These are phyloP conservation scores for Forsythia viridissima DNA, from an alignment of 257 asterid genomes.

Conservation along the genomic window DNA sequence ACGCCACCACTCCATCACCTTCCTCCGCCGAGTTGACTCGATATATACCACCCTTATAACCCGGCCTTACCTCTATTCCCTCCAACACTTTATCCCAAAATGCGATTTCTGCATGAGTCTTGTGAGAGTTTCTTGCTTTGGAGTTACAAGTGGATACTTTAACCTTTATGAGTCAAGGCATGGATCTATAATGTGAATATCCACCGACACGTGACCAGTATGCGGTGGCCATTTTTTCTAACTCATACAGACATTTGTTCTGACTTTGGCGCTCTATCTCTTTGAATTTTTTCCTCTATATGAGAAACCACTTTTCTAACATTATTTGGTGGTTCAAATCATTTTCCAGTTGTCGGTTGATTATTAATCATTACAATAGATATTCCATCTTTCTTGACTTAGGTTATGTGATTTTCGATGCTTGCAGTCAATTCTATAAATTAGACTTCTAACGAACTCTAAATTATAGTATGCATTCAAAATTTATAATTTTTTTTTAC, in stretches of 20 bases:
- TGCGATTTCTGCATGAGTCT: background rate
- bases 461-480: too few species aligned
- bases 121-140: background rate
- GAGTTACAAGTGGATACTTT: background rate
- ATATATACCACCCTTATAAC: background rate
- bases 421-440: too few species aligned
- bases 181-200: background rate
- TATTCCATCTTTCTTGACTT: too few species aligned
- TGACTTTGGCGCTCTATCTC: constrained; percentile 27
- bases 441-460: too few species aligned
- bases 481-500: too few species aligned
- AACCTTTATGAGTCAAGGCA: background rate
- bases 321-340: background rate
- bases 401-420: too few species aligned
- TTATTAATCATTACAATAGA: too few species aligned
- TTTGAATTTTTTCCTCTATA: background rate
- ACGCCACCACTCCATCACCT: constrained; percentile 8
- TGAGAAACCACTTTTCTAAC: background rate
- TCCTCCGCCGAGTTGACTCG: background rate
- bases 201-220: constrained; percentile 33
- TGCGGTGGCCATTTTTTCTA: constrained; percentile 20
- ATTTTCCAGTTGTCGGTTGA: background rate
- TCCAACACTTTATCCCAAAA: background rate
- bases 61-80: background rate
- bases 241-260: constrained; percentile 9